These are phyloP conservation scores for Cubamyces lactineus DNA, from an alignment of 768 basidiomycete genomes.

Conservation along the genomic window DNA sequence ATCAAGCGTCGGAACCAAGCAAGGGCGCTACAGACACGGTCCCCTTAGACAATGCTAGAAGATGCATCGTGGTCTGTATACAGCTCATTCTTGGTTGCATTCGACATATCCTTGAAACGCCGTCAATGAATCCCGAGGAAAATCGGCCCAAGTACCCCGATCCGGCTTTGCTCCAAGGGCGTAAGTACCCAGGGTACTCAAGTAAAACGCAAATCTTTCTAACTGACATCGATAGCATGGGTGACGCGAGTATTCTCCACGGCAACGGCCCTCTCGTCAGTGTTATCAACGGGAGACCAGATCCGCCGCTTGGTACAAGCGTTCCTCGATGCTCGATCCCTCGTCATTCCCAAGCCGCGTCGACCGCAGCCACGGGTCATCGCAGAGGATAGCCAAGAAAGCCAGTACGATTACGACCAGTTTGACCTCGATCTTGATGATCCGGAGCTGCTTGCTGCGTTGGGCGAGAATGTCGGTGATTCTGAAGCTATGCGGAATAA, in stretches of 20 bases:
- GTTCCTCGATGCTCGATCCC: conserved; percentile 61
- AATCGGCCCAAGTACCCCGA: conserved; percentile 59
- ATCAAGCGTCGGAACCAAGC: conserved; percentile 37
- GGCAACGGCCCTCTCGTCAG: conserved; percentile 45
- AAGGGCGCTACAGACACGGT: conserved; percentile 16
- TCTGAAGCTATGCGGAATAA: conserved; percentile 36
- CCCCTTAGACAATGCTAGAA: conserved; percentile 15
- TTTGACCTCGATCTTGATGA: conserved; percentile 65
- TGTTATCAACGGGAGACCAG: conserved; percentile 51
- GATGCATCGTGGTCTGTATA: conserved; percentile 44
- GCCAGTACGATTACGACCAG: conserved; percentile 74
- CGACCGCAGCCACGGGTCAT: conserved; percentile 34
- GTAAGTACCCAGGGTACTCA: conserved; percentile 39
- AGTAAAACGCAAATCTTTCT: not conserved
- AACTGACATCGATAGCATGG: conserved; percentile 55
- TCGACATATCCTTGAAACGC: conserved; percentile 51
- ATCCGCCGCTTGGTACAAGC: conserved; percentile 60
- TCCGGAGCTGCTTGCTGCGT: conserved; percentile 57
- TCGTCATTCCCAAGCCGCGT: conserved; percentile 48
- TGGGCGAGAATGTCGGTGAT: conserved; percentile 43
- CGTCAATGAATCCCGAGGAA: conserved; percentile 42
- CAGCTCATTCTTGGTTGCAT: conserved; percentile 60
- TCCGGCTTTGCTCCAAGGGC: conserved; percentile 55
- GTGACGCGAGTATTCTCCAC: conserved; percentile 53
- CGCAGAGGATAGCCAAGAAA: conserved; percentile 59